A percentile compares a stretch with the other conserved stretches of the same genome.
Evolutionary conservation across 192 early-diverging fungal genomes (phyloP).

Genomic region (Haplosporangium gracile): DNA sequence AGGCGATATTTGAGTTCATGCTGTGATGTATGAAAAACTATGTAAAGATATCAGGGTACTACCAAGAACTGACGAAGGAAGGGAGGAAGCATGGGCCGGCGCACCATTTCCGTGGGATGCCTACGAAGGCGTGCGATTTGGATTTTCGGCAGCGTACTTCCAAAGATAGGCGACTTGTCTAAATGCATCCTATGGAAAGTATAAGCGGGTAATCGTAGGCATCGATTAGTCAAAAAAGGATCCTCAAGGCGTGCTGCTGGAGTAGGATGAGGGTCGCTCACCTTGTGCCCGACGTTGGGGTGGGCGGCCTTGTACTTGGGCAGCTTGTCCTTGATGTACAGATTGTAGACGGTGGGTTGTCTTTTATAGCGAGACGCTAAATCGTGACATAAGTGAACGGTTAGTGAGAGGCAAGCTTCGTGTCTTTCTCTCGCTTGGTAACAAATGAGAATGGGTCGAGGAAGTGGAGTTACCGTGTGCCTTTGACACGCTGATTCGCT

Average conservation of each 20-base stretch:
- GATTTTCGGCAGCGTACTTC: conserved; percentile 63
- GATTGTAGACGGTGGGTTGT: conserved; percentile 67
- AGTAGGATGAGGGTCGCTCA: neutral
- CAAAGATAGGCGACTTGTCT: conserved; percentile 63
- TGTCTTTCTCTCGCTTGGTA: neutral
- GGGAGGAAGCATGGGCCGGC: too few species aligned
- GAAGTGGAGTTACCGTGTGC: neutral
- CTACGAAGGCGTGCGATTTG: conserved; percentile 36
- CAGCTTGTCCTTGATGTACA: conserved; percentile 67
- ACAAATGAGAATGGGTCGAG: neutral
- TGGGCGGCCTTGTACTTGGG: conserved; percentile 64
- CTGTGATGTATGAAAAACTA: too few species aligned
- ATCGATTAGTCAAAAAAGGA: too few species aligned
- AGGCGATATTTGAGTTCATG: too few species aligned
- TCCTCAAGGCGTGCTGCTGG: neutral
- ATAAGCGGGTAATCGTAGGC: too few species aligned
- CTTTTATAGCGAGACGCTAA: conserved; percentile 24
- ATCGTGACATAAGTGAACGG: neutral
- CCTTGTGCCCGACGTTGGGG: conserved; percentile 64
- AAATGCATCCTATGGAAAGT: conserved; percentile 59
- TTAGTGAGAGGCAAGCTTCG: neutral
- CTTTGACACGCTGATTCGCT: neutral
- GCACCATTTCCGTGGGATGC: too few species aligned
- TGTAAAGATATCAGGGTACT: too few species aligned
- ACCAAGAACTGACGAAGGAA: too few species aligned